Base-by-base conservation (phyloP, 345 rosid species). In the Populus pruinosa region DNA sequence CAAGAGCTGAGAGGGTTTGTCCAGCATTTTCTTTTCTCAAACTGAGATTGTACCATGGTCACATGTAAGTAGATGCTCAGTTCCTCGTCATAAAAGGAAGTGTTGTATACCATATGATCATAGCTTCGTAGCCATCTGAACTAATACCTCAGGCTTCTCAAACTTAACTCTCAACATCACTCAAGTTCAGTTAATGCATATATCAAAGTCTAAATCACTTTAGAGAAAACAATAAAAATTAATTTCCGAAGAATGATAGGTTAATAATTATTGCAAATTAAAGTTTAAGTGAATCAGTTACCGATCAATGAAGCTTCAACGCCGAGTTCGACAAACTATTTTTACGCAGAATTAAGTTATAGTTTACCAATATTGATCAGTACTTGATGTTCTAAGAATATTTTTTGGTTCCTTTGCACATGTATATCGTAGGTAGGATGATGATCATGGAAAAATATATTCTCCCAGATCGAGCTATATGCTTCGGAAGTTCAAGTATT, bases 401-500 rank as follows among this genome's bases (percentile, higher is more conserved):
- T 53, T 53, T 20, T 2, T 53, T 18, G 67, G 29, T 74, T 64
- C 70, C 39, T 44, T 33, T 36, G 59, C 41, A 33, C 36, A 33
- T 33, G 20, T 31, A 71, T 53, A n/a, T 23, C 59, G 11, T 44
- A 43, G 21, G 55, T 73, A 23, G 61, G 61, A 20, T 73, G 68
- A 38, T 39, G 76, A 25, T 14, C 41, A 69, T 53, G 36, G 36
- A 4, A 4, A 33, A 33, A 43, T 43, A 10, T 43, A 43, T 43
- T 43, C 47, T 43, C 13, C 13, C 44, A 41, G 44, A 10, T 41
- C 47, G 11, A 11, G 14, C 47, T 43, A 23, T 17, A 38, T 39
- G 59, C 33, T 69, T 20, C 41, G 41, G 39, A 69, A 69, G 59
- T 41, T 69, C 56, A 76, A 56, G 23, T 63, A n/a, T 77, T 63